These are phyloP conservation scores for Terfezia claveryi DNA, from an alignment of 495 filamentous ascomycete species.

Conservation along the genomic window DNA sequence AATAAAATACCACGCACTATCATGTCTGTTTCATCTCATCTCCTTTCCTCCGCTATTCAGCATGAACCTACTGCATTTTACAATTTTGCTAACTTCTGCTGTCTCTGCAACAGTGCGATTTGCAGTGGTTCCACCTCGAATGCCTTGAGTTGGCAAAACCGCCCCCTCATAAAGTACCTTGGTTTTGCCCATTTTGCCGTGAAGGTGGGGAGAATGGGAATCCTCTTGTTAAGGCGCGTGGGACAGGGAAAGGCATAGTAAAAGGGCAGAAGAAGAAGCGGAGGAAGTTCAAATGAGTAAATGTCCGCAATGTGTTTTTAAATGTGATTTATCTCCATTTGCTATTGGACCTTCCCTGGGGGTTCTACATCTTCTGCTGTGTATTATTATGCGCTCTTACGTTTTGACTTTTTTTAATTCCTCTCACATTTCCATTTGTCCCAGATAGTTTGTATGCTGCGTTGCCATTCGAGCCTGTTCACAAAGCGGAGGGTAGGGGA, in stretches of 20 bases:
- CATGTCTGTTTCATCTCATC: background rate
- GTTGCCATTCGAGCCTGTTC: too few relatives aligned
- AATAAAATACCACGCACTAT: background rate
- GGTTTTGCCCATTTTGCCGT: background rate
- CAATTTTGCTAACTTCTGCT: background rate
- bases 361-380: too few relatives aligned
- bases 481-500: too few relatives aligned
- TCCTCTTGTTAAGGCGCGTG: background rate
- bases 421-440: too few relatives aligned
- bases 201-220: background rate
- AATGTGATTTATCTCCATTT: too few relatives aligned
- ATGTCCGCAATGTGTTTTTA: too few relatives aligned
- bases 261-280: background rate
- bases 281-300: background rate
- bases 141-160: background rate
- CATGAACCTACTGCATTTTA: background rate
- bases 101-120: background rate
- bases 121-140: background rate
- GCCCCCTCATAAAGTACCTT: background rate
- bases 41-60: background rate
- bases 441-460: too few relatives aligned
- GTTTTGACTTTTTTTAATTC: too few relatives aligned
- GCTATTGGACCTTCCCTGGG: too few relatives aligned
- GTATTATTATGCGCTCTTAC: too few relatives aligned
- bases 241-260: background rate